A percentile compares a stretch with the other conserved stretches of the same genome.
These are phyloP conservation scores for Holtermanniella nyarrowii DNA, from an alignment of 768 basidiomycete species.

Conservation along the genomic window DNA sequence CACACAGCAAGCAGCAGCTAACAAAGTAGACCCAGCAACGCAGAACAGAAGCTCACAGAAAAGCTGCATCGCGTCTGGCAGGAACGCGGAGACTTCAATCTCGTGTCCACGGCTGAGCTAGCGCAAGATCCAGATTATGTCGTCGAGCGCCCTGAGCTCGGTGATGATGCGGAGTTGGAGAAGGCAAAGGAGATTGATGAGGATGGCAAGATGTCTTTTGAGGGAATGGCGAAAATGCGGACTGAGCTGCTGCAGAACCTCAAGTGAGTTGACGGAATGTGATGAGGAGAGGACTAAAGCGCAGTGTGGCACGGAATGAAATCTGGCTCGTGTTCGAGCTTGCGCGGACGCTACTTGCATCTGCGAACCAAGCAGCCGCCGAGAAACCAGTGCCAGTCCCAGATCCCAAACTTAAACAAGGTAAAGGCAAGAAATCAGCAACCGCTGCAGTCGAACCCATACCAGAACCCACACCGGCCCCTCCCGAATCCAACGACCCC, in stretches of 20 bases:
- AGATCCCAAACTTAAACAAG: too few species aligned
- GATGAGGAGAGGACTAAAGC: neutral
- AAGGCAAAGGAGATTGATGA: constrained; percentile 5
- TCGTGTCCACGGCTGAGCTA: constrained; percentile 4
- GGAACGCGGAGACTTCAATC: constrained; percentile 28
- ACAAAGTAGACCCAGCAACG: constrained; percentile 11
- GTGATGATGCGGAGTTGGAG: constrained; percentile 2
- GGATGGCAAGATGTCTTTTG: constrained; percentile 11
- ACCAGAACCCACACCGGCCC: constrained; percentile 4
- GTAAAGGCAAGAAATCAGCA: too few species aligned
- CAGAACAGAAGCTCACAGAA: constrained; percentile 17
- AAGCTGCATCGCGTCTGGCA: constrained; percentile 27
- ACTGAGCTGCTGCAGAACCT: constrained; percentile 20
- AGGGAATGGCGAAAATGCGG: constrained; percentile 26
- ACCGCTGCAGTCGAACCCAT: neutral
- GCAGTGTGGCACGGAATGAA: constrained; percentile 32
- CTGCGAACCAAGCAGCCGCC: neutral
- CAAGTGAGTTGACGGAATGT: constrained; percentile 17
- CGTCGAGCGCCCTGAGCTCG: neutral
- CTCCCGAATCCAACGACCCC: constrained; percentile 10
- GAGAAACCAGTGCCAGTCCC: neutral
- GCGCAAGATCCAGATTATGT: constrained; percentile 11
- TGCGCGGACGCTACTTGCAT: constrained; percentile 19
- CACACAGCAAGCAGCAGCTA: too few species aligned
- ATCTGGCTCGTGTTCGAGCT: constrained; percentile 33